Base-by-base conservation (phyloP, 2,329 filamentous ascomycete genomes). In the Neopestalotiopsis sp. region DNA sequence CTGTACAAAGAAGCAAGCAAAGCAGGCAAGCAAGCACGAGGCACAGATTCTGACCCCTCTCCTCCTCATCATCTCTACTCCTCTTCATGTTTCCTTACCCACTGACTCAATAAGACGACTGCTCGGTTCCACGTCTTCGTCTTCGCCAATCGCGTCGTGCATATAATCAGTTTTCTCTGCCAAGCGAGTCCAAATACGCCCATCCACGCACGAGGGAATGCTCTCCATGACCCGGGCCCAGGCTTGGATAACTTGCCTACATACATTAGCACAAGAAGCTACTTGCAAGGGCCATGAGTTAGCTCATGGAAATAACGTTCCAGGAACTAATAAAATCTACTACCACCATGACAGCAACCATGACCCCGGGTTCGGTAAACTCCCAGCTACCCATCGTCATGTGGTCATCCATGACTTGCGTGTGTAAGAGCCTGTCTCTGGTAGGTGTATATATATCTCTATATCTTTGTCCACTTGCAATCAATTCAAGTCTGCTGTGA, bases 391-490 rank as follows among this genome's bases (percentile, higher is more conserved):
- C 34, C 45, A 53, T 53, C 45, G 45, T 53, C 45, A 53, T 53
- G 45, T 53, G 45, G 45, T 20, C 45, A 53, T 53, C 45, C 45
- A 53, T 53, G 45, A 53, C 45, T 53, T 53, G 45, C n/a, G 45
- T n/a, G 45, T n/a, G 17, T 24, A 17, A 53, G 17, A 20, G n/a
- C 7, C 45, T 20, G 9, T 17, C n/a, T 53, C 45, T 53, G n/a
- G 45, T 53, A 20, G 45, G 45, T 53, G n/a, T 53, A 53, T 53
- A 53, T 53, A 53, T 53, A 53, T 53, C n/a, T 53, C 45, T 53
- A 38, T 38, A 38, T 38, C 45, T 53, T 28, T 53, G 20, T 53
- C 20, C 45, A 53, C 45, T 28, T 53, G 17, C 45, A 17, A 24
- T n/a, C n/a, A 53, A n/a, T 53, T 53, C 17, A 10, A 53, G 45